Evolutionary conservation across 2,329 filamentous ascomycete species (phyloP), one percentile per base, ranked within the genome.

Genomic region (Thermothelomyces thermophilus): DNA sequence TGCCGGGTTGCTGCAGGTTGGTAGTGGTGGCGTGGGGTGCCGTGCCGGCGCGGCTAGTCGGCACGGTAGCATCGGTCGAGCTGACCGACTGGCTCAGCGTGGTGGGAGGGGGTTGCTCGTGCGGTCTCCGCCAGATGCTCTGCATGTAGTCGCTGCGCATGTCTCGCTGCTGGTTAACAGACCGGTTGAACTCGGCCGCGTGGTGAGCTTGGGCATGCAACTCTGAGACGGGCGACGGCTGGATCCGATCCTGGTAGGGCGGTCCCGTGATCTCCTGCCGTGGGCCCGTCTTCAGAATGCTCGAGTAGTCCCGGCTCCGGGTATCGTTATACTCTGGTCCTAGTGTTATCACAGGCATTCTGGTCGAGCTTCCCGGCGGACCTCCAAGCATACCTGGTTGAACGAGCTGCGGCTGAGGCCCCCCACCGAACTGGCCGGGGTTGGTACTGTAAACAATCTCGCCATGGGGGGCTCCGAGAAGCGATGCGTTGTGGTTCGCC

Each of bases 391-490:
- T 80, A 70, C 83, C 84, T 68, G 84, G 76, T 66, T 86, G 84
- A 61, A 89, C 73, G 56, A 84, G 79, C 61, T 82, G 83, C 54
- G 82, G 76, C 69, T 87, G 79, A 53, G 82, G 78, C 57, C 83
- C 76, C 57, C 80, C 77, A 54, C 83, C 80, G 62, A 86, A 84
- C 48, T 79, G 79, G 56, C 70, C 74, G 28, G 83, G 77, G 47
- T 79, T 80, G 66, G 86, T 90, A 71, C 82, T 88, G 70, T 95
- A 95, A 49, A 94, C 86, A 62, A 95, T 89, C 69, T 95, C 87
- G 47, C 86, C 84, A 63, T 93, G 88, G 26, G 84, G 81, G 47
- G 84, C 76, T 46, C 82, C 78, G 46, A 86, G 73, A 46, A 82
- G 61, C 53, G 78, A 78, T 42, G 79, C 80, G 59, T 74, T 80